Conservation (phyloP, 768 basidiomycete species). For the Leccinellum albellum region DNA sequence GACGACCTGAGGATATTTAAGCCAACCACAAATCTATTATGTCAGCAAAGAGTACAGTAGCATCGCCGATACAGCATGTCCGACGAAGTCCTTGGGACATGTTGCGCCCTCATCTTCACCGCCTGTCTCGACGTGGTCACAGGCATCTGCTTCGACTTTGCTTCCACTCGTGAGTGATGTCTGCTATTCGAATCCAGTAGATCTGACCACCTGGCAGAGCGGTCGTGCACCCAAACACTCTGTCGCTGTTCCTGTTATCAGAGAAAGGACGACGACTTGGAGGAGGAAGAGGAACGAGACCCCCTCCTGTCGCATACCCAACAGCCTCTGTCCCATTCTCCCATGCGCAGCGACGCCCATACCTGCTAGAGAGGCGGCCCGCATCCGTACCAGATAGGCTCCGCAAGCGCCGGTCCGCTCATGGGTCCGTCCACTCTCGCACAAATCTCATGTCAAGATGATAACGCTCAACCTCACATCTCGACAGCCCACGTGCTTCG, state of each 20-base stretch:
- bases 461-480: neutral
- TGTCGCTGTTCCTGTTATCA: conserved; percentile 21
- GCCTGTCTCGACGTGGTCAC: conserved; percentile 22
- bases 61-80: neutral
- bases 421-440: neutral
- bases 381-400: neutral
- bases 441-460: neutral
- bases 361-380: neutral
- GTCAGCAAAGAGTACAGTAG: neutral
- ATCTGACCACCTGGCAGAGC: conserved; percentile 12
- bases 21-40: neutral
- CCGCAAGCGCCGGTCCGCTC: no score
- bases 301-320: conserved; percentile 19
- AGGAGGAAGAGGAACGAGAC: conserved; percentile 14
- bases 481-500: neutral
- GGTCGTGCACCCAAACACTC: conserved; percentile 21
- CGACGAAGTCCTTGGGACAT: conserved; percentile 19
- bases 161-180: conserved; percentile 19
- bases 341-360: conserved; percentile 16
- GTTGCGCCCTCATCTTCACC: conserved; percentile 14
- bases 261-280: conserved; percentile 8
- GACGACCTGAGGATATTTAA: neutral
- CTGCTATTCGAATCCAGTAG: neutral
- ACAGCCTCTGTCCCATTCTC: conserved; percentile 22
- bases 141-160: conserved; percentile 23